Evolutionary conservation across 2,329 filamentous ascomycete genomes (phyloP), one percentile per base, ranked within the genome.

Genomic region (Fusarium sp.): DNA sequence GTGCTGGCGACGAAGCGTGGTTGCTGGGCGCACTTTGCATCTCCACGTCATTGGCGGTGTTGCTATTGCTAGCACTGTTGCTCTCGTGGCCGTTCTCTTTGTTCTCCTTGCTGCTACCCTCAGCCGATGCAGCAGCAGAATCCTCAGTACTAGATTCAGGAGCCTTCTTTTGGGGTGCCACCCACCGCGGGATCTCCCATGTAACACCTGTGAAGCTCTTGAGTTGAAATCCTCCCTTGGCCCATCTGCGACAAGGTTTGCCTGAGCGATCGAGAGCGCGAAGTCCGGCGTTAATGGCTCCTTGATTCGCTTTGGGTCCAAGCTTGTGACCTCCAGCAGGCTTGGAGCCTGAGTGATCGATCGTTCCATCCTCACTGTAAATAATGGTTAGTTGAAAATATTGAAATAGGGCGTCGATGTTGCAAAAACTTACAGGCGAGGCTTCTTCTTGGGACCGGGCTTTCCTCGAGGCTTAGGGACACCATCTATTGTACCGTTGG

Each of bases 401-500:
- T 27, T 38, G 18, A 69, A 58, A 40, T 54, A 38, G 7, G 17
- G 32, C 13, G 17, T 7, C 46, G 40, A 13, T 20, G 13, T 32
- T 38, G n/a, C 20, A 64, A 37, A 33, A 33, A 92, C 94, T 84
- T 92, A 98, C 95, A 97, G 83, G 86, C 92, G 91, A 73, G 93
- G 91, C 85, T 97, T 97, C 89, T 98, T 97, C 89, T 98, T 98
- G 0, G 95, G 95, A 10, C 95, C 95, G 10, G 96, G 95, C 84
- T 97, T 97, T 79, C 92, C 92, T 79, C 93, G 86, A 59, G 91
- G 86, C 81, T 93, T 94, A n/a, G 91, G 85, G 30, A 84, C 78
- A 37, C 85, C 86, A 70, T 95, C 93, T 80, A 83, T 81, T 67
- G 82, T 82, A 78, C 90, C 86, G 82, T 92, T 92, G 64, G 85